phyloP scores from a whole-genome alignment of 2,329 filamentous ascomycete species.

The Xylaria sp. region DNA sequence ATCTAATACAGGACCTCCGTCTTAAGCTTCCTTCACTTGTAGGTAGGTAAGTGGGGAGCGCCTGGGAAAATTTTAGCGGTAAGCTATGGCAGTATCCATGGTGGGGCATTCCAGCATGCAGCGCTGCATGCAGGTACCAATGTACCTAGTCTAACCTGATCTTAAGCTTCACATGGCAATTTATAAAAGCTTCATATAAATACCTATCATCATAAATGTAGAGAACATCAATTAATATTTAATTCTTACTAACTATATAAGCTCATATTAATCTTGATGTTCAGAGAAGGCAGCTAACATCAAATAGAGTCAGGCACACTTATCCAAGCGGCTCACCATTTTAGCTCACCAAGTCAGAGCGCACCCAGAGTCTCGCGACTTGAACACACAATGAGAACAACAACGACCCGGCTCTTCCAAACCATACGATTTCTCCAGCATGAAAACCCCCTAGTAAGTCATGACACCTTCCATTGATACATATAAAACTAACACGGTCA shows the following conservation, averaged over 20 bases:
- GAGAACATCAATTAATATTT: background rate
- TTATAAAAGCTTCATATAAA: background rate
- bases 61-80: constrained; percentile 64
- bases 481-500: constrained; percentile 1
- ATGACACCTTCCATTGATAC: background rate
- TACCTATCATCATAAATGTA: background rate
- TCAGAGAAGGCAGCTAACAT: background rate
- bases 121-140: background rate
- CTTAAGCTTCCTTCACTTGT: background rate
- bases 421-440: constrained; percentile 67
- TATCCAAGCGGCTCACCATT: background rate
- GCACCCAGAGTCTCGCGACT: background rate
- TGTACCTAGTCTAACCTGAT: background rate
- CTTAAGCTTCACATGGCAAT: background rate
- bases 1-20: background rate
- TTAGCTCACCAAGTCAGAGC: background rate
- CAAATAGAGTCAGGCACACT: background rate
- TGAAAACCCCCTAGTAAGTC: constrained; percentile 85
- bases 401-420: constrained; percentile 60
- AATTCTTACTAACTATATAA: background rate
- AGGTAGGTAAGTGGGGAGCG: constrained; percentile 12
- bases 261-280: background rate
- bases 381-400: constrained; percentile 51
- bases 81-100: constrained; percentile 54
- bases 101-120: background rate